Base-by-base conservation (phyloP, 495 filamentous ascomycete genomes). In the Penicillium chermesinum region DNA sequence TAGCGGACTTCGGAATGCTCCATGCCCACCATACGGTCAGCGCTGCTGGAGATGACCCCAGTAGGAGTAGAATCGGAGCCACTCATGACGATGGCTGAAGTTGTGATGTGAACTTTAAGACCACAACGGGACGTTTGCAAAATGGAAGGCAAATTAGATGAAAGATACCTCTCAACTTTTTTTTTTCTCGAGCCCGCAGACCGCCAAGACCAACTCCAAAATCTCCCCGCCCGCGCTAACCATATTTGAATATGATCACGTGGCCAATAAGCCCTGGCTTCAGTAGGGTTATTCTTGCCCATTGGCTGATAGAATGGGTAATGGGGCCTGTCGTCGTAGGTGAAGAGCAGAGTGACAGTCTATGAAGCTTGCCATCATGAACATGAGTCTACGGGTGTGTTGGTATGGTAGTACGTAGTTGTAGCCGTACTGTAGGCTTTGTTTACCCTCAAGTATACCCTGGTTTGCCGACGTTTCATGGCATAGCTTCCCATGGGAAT, bases 1-100 rank as follows among this genome's bases (percentile, higher is more conserved):
- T 96, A 96, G 68, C 94, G 90, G 59, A 89, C 85, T 74, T 96
- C 90, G 51, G 89, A 85, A 67, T 95, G 89, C 56, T 85, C 84
- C 76, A 89, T 81, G 54, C 76, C 73, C 13, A 73, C 75, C 65
- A 78, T 71, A 52, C 66, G 68, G 53, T 80, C 74, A 39, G 72
- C 72, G 50, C 72, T 75, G 69, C 70, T 75, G 51, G 64, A 41
- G 46, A 58, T 69, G 27, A 51, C 54, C 30, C 53, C 57, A 49
- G 63, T 14, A 46, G 55, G 38, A 47, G 55, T 42, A 19, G 45
- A 57, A 52, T 61, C 62, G n/a, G 46, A 40, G 52, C 44, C 62
- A 45, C 57, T 57, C 69, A 73, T 73, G 19, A 48, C 69, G 56
- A 22, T 12, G 41, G 34, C 38, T 27, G 8, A 10, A 22, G 18